Base-by-base conservation (phyloP, 2,329 filamentous ascomycete genomes). In the Dactylellina parvicollis region DNA sequence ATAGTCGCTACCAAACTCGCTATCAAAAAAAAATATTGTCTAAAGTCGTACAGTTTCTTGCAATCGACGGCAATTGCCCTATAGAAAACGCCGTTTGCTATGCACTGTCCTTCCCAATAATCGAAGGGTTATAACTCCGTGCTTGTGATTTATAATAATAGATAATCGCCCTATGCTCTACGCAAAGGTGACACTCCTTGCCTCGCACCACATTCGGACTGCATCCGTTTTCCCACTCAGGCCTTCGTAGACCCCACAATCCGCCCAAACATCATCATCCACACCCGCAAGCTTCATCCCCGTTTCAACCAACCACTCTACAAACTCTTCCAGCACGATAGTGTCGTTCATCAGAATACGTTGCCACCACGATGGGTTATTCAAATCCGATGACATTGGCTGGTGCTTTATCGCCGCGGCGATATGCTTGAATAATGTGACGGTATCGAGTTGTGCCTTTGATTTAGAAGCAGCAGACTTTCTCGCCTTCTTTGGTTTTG, bases 161-260 rank as follows among this genome's bases (percentile, higher is more conserved):
- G 18, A 46, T 73, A 16, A 73, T 57, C 36, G 8, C 8, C 5
- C 24, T 44, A 73, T 34, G 44, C 56, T 65, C 26, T 83, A 81
- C 75, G 83, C 77, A 7, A 79, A 81, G 34, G 78, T 79, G 18
- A 82, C 83, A 64, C 81, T 78, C 42, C 79, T 80, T 40, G 81
- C 80, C 28, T 83, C 83, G 79, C 82, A 84, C 52, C 80, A 80
- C 54, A 79, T 79, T 18, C 81, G 82, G 75, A 80, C 81, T 65
- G 80, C 80, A 9, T 83, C 80, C 18, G 83, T 77, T 2, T 79
- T 80, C 42, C 80, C 81, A 24, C 5, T 20, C 9, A n/a, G 8
- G 10, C 16, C 36, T 26, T 62, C 66, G 36, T 20, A 40, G 14
- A 64, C 52, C 4, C 67, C 67, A 22, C 67, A 72, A 4, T 59